phyloP scores from a whole-genome alignment of 345 rosid species.

The Aethionema arabicum region DNA sequence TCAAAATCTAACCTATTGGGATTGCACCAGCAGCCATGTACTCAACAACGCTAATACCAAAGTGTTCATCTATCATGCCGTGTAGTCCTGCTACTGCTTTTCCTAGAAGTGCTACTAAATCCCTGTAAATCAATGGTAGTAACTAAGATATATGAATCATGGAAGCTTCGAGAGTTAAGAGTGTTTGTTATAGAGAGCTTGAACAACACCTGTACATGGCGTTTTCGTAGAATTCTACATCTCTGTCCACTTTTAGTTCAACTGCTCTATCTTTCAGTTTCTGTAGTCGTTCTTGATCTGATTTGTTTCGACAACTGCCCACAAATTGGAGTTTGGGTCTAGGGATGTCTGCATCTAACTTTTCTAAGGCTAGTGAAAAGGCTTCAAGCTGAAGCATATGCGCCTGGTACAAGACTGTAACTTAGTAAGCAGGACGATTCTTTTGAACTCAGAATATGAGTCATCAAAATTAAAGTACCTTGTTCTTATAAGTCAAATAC shows the following conservation, averaged over 20 bases:
- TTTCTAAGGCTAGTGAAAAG: slow-evolving; percentile 59
- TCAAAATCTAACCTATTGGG: slow-evolving; percentile 63
- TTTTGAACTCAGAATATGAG: slow-evolving; percentile 31
- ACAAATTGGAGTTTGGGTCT: slow-evolving; percentile 86
- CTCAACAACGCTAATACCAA: slow-evolving; percentile 88
- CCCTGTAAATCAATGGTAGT: slow-evolving; percentile 47
- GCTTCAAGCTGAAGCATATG: slow-evolving; percentile 92
- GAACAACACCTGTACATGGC: slow-evolving; percentile 64
- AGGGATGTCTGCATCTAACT: slow-evolving; percentile 49
- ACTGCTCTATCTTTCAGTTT: slow-evolving; percentile 67
- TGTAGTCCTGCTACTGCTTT: slow-evolving; percentile 79
- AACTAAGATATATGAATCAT: slow-evolving; percentile 2
- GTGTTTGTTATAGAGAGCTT: neutral
- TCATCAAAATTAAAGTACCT: slow-evolving; percentile 40
- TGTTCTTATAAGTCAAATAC: slow-evolving; percentile 32
- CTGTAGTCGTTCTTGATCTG: slow-evolving; percentile 82
- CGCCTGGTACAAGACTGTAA: slow-evolving; percentile 58
- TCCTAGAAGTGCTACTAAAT: slow-evolving; percentile 65
- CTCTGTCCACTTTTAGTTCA: slow-evolving; percentile 55
- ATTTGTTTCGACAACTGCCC: slow-evolving; percentile 87
- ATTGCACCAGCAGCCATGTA: slow-evolving; percentile 96
- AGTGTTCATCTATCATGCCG: slow-evolving; percentile 87
- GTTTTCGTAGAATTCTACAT: slow-evolving; percentile 77
- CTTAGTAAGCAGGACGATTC: slow-evolving; percentile 29
- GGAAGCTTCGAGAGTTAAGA: slow-evolving; percentile 12